Base-by-base conservation (phyloP, 192 early-diverging fungal genomes). In the Rhizophlyctis rosea region DNA sequence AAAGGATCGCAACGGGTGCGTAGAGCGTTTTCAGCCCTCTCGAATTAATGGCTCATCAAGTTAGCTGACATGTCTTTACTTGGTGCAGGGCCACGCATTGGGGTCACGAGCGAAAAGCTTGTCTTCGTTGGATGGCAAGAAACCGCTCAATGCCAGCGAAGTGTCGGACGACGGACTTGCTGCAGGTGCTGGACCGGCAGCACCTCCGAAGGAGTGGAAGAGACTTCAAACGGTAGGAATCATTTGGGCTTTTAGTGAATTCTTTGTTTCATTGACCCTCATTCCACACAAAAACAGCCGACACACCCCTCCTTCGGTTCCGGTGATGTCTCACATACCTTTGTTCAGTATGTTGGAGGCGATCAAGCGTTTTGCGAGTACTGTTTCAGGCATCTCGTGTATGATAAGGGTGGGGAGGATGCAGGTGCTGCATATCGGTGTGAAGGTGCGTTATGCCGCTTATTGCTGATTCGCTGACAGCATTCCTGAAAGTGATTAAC, bases 311-410 rank as follows among this genome's bases (percentile, higher is more conserved):
- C 36, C 14, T 65, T 48, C 50, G 62, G 25, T 9, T 36, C 62
- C 34, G 36, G 59, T 24, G 63, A 64, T 5, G 35, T 59, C n/a
- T 28, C 62, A 1, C 78, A 80, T 47, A 68, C 78, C 5, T 80
- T 80, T 55, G 64, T 80, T 7, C 63, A 61, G 29, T 64, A 75
- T 55, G 66, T 57, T 4, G 54, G 52, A n/a, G 51, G 49, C 28
- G 65, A 74, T 31, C 51, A 67, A n/a, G n/a, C n/a, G 13, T 80
- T 68, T 47, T 80, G 78, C 60, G 78, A 80, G 52, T 76, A 65
- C 47, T 80, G 78, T 55, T 72, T 62, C 61, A 27, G 50, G 2
- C 33, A 16, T 34, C 58, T 75, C 29, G 25, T 33, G 5, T 59
- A 48, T n/a, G 32, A 57, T 7, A 50, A 50, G 13, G 59, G 55